These are phyloP conservation scores for Xylariaceae sp. DNA, from an alignment of 2,329 filamentous ascomycete species.

Conservation along the genomic window DNA sequence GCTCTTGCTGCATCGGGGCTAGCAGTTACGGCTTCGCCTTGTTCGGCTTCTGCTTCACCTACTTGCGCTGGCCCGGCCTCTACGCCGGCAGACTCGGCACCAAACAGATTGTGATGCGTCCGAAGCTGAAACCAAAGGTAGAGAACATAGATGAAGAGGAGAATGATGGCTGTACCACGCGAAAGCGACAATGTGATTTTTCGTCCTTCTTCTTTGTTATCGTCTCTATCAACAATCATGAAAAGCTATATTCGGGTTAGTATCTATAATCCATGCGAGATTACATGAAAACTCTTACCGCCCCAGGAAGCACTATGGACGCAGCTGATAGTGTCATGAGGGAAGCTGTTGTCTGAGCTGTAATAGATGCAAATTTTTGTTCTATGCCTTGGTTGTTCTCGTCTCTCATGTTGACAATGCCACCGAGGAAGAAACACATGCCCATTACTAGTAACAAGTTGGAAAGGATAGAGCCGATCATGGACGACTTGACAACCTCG, in stretches of 20 bases:
- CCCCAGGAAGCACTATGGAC: constrained; percentile 79
- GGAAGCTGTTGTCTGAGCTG: constrained; percentile 77
- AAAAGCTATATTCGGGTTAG: constrained; percentile 60
- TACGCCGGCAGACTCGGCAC: constrained; percentile 47
- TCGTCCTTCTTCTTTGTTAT: constrained; percentile 47
- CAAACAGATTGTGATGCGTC: constrained; percentile 76
- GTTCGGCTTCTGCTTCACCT: constrained; percentile 14
- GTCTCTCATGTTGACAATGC: constrained; percentile 65
- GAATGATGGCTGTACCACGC: constrained; percentile 76
- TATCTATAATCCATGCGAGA: neutral
- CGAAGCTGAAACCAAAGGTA: constrained; percentile 81
- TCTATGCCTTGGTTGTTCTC: constrained; percentile 64
- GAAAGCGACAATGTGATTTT: constrained; percentile 74
- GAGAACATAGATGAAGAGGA: constrained; percentile 75
- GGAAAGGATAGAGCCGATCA: constrained; percentile 94
- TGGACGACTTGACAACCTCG: constrained; percentile 95
- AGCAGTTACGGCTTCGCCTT: neutral
- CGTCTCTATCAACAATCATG: constrained; percentile 59
- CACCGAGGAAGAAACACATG: constrained; percentile 80
- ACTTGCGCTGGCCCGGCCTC: constrained; percentile 24
- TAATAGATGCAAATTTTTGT: constrained; percentile 76
- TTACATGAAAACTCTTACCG: constrained; percentile 49
- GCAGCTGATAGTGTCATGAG: constrained; percentile 78
- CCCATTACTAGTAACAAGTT: constrained; percentile 89
- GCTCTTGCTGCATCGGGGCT: constrained; percentile 44